Base-by-base conservation (phyloP, 164 flowering plant species). In the Umbilicus rupestris region DNA sequence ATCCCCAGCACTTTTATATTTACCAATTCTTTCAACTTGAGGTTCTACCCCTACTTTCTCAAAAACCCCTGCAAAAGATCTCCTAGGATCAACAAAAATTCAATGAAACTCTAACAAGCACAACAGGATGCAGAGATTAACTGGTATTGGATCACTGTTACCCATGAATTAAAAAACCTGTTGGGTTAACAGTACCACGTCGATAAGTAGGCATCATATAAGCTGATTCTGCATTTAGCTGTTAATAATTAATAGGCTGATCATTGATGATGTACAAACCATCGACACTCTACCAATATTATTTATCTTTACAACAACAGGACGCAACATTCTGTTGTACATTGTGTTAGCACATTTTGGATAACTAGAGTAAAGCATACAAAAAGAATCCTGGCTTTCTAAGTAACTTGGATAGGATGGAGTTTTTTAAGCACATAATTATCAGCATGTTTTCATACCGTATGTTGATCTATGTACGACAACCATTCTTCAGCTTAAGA, bases 1-100 rank as follows among this genome's bases (percentile, higher is more conserved):
- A 80, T 93, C 98, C 10, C 97, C 98, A n/a, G 88, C 87, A 83
- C 96, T 93, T 82, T 93, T 93, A 62, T 89, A 93, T 77, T 90
- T 93, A 39, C 98, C 98, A 77, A 93, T 87, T 71, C 92, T 78
- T 74, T 89, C 75, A 22, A 90, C 80, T 80, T 90, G 92, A 37
- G 98, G 94, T 73, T 90, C 86, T 76, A 93, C 75, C 65, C 98
- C 97, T 24, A 84, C 78, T 73, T 89, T 89, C 80, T 93, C 97
- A 63, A 93, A 72, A 59, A 86, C 76, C 72, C 98, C 98, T 93
- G 81, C 72, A 80, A 67, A 66, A 65, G 7, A 67, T 55, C 33
- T 55, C 10, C 60, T 55, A 28, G 33, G 60, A 55, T 55, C 60
- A 55, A 15, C 17, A 19, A 28, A 28, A 55, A 55, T 16, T 41